These are phyloP conservation scores for Eucalyptus tenuipes DNA, from an alignment of 345 rosid species.

Conservation along the genomic window DNA sequence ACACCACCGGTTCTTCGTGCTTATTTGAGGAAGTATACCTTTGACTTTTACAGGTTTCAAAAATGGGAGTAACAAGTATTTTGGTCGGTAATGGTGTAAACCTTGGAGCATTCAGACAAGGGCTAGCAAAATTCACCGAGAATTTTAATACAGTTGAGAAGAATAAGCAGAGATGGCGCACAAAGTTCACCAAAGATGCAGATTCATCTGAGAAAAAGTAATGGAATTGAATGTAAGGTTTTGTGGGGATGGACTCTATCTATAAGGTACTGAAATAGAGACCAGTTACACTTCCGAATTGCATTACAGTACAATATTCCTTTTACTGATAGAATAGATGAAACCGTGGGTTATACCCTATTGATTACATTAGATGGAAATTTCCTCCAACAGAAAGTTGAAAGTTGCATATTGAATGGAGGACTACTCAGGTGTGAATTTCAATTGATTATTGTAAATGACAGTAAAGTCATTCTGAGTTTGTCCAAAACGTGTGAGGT, in stretches of 20 bases:
- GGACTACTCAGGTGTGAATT: not conserved
- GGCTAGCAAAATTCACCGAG: constrained; percentile 44
- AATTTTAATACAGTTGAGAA: constrained; percentile 33
- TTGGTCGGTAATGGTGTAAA: constrained; percentile 49
- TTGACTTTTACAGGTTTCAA: constrained; percentile 36
- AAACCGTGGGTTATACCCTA: not conserved
- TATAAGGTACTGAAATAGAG: not conserved
- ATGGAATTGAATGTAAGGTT: not conserved
- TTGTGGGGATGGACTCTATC: not conserved
- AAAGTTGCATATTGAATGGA: not conserved
- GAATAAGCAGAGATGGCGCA: constrained; percentile 52
- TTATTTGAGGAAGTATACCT: not conserved
- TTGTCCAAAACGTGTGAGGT: not conserved
- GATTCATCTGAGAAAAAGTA: constrained; percentile 9
- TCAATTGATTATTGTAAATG: not conserved
- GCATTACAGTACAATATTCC: not conserved
- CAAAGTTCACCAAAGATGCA: constrained; percentile 33
- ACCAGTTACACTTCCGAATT: not conserved
- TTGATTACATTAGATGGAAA: not conserved
- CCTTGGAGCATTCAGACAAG: constrained; percentile 68
- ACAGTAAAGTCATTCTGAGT: not conserved
- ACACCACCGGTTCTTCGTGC: not conserved
- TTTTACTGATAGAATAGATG: not conserved
- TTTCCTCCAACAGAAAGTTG: not conserved
- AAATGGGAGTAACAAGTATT: constrained; percentile 73